phyloP scores from a whole-genome alignment of 768 basidiomycete genomes.

The Boletus rubropictus region DNA sequence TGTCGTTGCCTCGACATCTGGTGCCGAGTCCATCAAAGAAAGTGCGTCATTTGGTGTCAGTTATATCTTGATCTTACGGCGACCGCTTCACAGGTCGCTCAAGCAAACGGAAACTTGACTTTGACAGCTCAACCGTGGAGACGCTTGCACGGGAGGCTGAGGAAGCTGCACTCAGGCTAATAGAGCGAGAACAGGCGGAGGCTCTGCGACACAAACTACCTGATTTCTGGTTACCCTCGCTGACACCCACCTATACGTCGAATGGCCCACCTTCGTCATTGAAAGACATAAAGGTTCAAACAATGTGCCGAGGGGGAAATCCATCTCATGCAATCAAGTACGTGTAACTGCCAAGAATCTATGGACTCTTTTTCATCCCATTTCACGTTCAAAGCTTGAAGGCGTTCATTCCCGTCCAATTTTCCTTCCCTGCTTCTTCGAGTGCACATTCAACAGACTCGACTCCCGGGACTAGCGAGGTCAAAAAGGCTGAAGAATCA shows the following conservation, averaged over 20 bases:
- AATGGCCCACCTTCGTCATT: slow-evolving; percentile 58
- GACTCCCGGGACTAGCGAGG: slow-evolving; percentile 31
- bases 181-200: slow-evolving; percentile 83
- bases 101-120: slow-evolving; percentile 81
- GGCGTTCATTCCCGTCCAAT: slow-evolving; percentile 73
- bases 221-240: slow-evolving; percentile 94
- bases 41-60: slow-evolving; percentile 21
- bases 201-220: slow-evolving; percentile 84
- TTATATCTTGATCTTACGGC: neutral
- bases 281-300: slow-evolving; percentile 79
- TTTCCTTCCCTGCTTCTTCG: slow-evolving; percentile 47
- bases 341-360: slow-evolving; percentile 27
- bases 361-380: neutral
- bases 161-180: slow-evolving; percentile 75
- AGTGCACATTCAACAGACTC: slow-evolving; percentile 36
- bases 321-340: slow-evolving; percentile 76
- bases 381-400: slow-evolving; percentile 55
- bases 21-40: slow-evolving; percentile 32
- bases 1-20: slow-evolving; percentile 34
- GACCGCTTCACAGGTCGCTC: slow-evolving; percentile 41
- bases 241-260: slow-evolving; percentile 77
- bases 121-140: slow-evolving; percentile 69
- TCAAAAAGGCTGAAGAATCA: slow-evolving; percentile 47
- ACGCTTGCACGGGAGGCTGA: slow-evolving; percentile 75
- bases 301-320: slow-evolving; percentile 79